phyloP scores from a whole-genome alignment of 345 rosid genomes.

The Jatropha curcas region DNA sequence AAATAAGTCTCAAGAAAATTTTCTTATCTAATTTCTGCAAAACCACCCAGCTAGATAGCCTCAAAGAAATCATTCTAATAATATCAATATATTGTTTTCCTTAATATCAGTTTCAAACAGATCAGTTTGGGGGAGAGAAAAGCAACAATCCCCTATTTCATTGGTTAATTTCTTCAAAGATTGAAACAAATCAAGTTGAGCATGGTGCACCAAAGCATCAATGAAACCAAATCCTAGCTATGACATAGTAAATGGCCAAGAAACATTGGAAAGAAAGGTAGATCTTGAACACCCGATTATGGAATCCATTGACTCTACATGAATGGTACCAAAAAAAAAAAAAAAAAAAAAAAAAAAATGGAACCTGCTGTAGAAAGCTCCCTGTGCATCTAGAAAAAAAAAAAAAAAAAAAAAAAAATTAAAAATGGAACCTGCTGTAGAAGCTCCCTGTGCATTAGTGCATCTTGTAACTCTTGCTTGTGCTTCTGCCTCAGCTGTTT shows the following conservation, averaged over 20 bases:
- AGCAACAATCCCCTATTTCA: neutral
- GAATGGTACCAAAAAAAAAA: too few relatives aligned
- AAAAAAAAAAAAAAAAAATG: conserved; percentile 15
- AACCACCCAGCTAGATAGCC: neutral
- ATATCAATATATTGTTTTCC: neutral
- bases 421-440: conserved; percentile 70
- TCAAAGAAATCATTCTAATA: conserved; percentile 1
- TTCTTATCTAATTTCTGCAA: neutral
- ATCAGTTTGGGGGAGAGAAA: neutral
- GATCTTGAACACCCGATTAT: neutral
- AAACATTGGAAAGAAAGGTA: neutral
- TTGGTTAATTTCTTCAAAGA: neutral
- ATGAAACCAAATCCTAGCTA: conserved; percentile 2
- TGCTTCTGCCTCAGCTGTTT: conserved; percentile 77
- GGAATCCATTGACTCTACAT: neutral
- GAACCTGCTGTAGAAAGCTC: conserved; percentile 90
- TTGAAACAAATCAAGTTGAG: neutral
- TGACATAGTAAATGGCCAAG: neutral
- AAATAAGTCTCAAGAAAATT: neutral
- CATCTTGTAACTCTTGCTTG: conserved; percentile 89
- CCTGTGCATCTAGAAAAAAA: too few relatives aligned
- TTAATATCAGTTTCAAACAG: neutral
- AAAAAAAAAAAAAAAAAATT: too few relatives aligned
- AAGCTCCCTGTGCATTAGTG: conserved; percentile 69
- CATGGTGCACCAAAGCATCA: neutral